A percentile compares a stretch with the other conserved stretches of the same genome.
These are phyloP conservation scores for Coemansia sp. DNA, from an alignment of 192 early-diverging fungal species.

Conservation along the genomic window DNA sequence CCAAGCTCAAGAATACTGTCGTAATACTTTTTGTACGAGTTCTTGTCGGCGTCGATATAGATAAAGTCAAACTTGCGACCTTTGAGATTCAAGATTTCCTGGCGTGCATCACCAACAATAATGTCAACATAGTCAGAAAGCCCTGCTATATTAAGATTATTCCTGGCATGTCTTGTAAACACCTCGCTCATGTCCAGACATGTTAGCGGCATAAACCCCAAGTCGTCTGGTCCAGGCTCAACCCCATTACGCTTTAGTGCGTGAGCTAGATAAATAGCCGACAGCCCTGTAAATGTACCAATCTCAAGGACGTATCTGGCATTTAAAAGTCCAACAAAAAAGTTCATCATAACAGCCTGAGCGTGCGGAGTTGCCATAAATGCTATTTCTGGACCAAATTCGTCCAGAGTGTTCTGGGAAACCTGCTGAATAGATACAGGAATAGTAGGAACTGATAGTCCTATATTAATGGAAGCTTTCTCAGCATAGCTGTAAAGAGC, in stretches of 20 bases:
- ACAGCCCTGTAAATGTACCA: conserved; percentile 66
- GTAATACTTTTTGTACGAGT: conserved; percentile 62
- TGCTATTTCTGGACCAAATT: conserved; percentile 8
- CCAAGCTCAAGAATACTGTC: conserved; percentile 58
- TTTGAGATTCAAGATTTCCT: conserved; percentile 29
- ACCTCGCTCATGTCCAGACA: conserved; percentile 57
- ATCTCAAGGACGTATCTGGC: conserved; percentile 62
- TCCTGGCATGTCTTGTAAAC: conserved; percentile 47
- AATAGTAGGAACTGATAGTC: too few relatives aligned
- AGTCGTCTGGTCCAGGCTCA: conserved; percentile 10
- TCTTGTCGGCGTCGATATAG: conserved; percentile 75
- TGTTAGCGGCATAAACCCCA: conserved; percentile 32
- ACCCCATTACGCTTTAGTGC: conserved; percentile 53
- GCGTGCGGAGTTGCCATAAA: conserved; percentile 49
- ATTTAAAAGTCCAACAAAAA: conserved; percentile 51
- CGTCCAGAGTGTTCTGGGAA: conserved; percentile 6
- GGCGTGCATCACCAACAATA: conserved; percentile 32
- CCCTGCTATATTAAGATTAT: conserved; percentile 32
- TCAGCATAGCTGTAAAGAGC: too few relatives aligned
- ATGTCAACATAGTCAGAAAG: conserved; percentile 50
- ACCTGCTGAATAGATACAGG: too few relatives aligned
- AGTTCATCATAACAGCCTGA: conserved; percentile 54
- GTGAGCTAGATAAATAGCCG: conserved; percentile 66
- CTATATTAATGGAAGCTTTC: too few relatives aligned
- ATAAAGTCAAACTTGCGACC: conserved; percentile 59